Base-by-base conservation (phyloP, 805 yeast genomes). In the Metschnikowia kunwiensis region DNA sequence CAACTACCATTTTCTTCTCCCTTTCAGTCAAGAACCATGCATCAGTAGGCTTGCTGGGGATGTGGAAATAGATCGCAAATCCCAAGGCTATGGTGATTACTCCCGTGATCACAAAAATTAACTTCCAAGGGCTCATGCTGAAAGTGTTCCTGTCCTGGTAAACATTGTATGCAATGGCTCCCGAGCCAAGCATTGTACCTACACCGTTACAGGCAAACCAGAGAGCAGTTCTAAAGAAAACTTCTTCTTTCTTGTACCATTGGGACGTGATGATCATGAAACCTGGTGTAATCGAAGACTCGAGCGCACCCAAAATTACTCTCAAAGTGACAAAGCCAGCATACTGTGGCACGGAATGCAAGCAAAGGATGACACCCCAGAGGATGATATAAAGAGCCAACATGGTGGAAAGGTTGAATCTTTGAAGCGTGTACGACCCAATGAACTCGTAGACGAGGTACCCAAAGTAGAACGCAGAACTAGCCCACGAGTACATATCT, bases 141-240 rank as follows among this genome's bases (percentile, higher is more conserved):
- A 65, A 74, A 6, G 51, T 36, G n/a, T 55, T 60, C n/a, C 53
- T 58, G 47, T 72, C 63, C n/a, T 41, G 40, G 46, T 65, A 58
- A 34, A 73, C 47, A 16, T 80, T 82, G 48, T 77, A 77, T 1
- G 83, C 77, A 38, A 80, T 70, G 7, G 70, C 65, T 17, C 71
- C 67, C 23, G 54, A 40, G 5, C 40, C 43, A 14, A 40, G 35
- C 36, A 40, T 52, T 16, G 44, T 43, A 7, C 68, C 70, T 12
- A 58, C 9, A 6, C 70, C 68, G 38, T 55, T 55, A 23, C 50
- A 55, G 6, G 63, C 51, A 42, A 61, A 60, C 68, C 68, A 63
- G 7, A 58, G 19, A 1, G 63, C 46, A 7, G 61, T 57, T 42
- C 66, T 43, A 21, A 61, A 42, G 31, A 64, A 63, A 4, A 54